Conservation (phyloP, 2,329 filamentous ascomycete genomes). For the Drechslerella stenobrocha region DNA sequence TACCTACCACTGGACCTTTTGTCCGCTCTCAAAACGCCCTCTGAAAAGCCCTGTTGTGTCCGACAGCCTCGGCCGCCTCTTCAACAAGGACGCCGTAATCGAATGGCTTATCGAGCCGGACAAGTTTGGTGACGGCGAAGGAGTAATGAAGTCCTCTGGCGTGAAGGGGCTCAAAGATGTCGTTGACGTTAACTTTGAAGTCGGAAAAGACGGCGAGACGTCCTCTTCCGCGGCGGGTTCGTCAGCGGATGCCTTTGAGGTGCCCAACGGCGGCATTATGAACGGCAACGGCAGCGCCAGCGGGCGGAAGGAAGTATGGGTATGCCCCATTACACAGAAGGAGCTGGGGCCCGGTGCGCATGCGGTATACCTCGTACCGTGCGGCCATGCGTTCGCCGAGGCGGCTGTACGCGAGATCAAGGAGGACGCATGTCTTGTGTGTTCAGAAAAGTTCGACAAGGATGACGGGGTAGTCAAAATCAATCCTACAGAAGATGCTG, state of each 20-base stretch:
- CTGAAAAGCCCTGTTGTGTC: conserved; percentile 78
- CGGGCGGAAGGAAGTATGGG: conserved; percentile 64
- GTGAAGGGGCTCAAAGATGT: conserved; percentile 84
- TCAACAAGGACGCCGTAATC: conserved; percentile 91
- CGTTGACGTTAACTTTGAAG: conserved; percentile 77
- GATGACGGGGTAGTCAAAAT: conserved; percentile 78
- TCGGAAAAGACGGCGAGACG: conserved; percentile 55
- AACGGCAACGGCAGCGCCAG: conserved; percentile 57
- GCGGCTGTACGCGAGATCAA: conserved; percentile 80
- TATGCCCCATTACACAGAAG: conserved; percentile 86
- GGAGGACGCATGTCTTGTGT: conserved; percentile 67
- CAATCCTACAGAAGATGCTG: conserved; percentile 70
- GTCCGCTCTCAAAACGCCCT: conserved; percentile 78
- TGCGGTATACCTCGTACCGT: conserved; percentile 87
- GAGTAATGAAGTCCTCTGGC: conserved; percentile 61
- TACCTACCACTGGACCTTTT: conserved; percentile 81
- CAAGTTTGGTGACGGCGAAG: conserved; percentile 65
- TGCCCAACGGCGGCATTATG: conserved; percentile 46
- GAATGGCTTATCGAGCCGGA: conserved; percentile 66
- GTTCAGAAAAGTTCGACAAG: conserved; percentile 71
- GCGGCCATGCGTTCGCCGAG: conserved; percentile 91
- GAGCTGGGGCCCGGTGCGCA: conserved; percentile 77
- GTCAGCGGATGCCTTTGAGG: conserved; percentile 53
- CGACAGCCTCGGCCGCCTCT: conserved; percentile 79
- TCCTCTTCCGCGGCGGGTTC: neutral